phyloP scores from a whole-genome alignment of 306 rosid species.

The Vachellia pachyceras region DNA sequence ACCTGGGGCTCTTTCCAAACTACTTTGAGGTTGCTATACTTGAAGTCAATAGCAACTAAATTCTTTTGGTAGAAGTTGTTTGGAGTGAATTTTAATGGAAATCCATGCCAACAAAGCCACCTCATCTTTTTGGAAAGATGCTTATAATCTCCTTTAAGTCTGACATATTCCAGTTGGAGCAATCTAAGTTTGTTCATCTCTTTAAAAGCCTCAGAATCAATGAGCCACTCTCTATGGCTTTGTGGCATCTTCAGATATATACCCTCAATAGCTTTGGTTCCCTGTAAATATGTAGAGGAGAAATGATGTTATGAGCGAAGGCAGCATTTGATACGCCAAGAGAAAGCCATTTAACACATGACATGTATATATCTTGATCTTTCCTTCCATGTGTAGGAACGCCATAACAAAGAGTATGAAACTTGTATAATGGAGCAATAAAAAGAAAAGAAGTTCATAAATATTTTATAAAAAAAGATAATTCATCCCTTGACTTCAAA shows the following conservation, averaged over 20 bases:
- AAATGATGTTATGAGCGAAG: neutral
- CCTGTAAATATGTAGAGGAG: neutral
- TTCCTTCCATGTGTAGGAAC: too few species aligned
- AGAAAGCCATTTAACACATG: neutral
- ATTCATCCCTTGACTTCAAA: neutral
- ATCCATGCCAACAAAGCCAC: slow-evolving; percentile 54
- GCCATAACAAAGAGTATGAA: neutral
- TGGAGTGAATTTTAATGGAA: slow-evolving; percentile 35
- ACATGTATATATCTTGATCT: neutral
- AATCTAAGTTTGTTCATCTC: slow-evolving; percentile 49
- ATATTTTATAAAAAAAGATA: neutral
- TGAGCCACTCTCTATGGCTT: neutral
- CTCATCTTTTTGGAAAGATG: slow-evolving; percentile 38
- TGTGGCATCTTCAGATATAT: slow-evolving; percentile 10
- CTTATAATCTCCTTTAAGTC: slow-evolving; percentile 30
- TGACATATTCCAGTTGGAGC: slow-evolving; percentile 39
- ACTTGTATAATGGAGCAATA: neutral
- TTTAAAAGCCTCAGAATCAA: slow-evolving; percentile 39
- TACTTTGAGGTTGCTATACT: too few species aligned
- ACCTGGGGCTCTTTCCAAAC: too few species aligned
- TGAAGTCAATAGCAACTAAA: too few species aligned
- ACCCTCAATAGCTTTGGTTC: slow-evolving; percentile 25
- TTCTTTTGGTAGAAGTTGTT: neutral
- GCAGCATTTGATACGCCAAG: neutral
- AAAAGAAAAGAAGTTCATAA: neutral